phyloP scores from a whole-genome alignment of 768 basidiomycete species.

The Tricholoma bakamatsutake region DNA sequence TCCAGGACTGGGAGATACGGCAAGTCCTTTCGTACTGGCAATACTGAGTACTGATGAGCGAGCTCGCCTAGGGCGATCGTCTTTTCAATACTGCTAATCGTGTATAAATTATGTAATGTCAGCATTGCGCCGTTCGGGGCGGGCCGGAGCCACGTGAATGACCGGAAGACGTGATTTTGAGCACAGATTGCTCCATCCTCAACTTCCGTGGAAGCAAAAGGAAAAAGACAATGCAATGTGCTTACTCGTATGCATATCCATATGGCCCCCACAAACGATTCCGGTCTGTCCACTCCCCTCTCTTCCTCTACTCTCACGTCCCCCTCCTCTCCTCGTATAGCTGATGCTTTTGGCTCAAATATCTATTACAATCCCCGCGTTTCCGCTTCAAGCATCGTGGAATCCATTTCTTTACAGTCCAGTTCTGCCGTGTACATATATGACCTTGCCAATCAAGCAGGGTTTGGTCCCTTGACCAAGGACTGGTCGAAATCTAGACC shows the following conservation, averaged over 20 bases:
- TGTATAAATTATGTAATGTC: not conserved
- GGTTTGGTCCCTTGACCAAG: slow-evolving; percentile 71
- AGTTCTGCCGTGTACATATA: slow-evolving; percentile 75
- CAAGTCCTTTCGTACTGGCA: too few species aligned
- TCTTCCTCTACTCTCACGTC: slow-evolving; percentile 35
- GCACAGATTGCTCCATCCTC: slow-evolving; percentile 32
- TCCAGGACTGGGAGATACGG: slow-evolving; percentile 91
- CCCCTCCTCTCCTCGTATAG: slow-evolving; percentile 29
- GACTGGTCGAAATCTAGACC: slow-evolving; percentile 45
- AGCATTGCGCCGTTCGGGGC: not conserved
- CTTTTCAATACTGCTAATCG: slow-evolving; percentile 61
- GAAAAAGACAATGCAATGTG: slow-evolving; percentile 9
- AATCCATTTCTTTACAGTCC: slow-evolving; percentile 58
- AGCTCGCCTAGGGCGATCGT: slow-evolving; percentile 77
- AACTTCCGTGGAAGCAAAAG: not conserved
- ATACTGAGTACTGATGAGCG: too few species aligned
- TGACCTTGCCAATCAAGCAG: slow-evolving; percentile 79
- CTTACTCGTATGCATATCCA: too few species aligned
- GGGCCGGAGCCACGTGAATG: slow-evolving; percentile 1
- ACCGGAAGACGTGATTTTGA: slow-evolving; percentile 39
- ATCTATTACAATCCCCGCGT: slow-evolving; percentile 37
- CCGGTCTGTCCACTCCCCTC: slow-evolving; percentile 34
- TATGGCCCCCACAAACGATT: slow-evolving; percentile 17
- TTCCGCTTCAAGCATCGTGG: slow-evolving; percentile 60
- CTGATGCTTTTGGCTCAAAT: slow-evolving; percentile 19